phyloP scores from a whole-genome alignment of 805 yeast genomes.

The Candida jianshihensis region DNA sequence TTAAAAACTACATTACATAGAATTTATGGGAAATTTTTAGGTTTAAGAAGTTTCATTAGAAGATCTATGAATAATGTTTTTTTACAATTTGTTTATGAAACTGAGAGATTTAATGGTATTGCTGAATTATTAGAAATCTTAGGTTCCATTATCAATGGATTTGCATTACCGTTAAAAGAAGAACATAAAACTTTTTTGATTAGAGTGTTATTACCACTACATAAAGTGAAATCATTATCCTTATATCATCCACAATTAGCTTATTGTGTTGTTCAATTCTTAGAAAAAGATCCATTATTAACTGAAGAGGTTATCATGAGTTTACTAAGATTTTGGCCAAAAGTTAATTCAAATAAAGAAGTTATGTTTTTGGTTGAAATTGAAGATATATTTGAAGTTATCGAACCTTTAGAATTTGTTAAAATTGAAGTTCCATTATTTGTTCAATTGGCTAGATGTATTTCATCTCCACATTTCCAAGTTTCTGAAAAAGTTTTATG shows the following conservation, averaged over 20 bases:
- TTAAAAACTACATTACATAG: slow-evolving; percentile 92
- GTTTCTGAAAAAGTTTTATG: slow-evolving; percentile 92
- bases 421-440: slow-evolving; percentile 90
- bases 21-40: slow-evolving; percentile 90
- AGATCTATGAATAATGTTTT: slow-evolving; percentile 89
- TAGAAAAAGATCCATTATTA: slow-evolving; percentile 86
- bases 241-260: slow-evolving; percentile 95
- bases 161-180: slow-evolving; percentile 93
- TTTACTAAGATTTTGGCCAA: slow-evolving; percentile 91
- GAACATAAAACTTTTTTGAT: slow-evolving; percentile 90
- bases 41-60: slow-evolving; percentile 84
- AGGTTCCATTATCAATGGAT: slow-evolving; percentile 95
- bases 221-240: slow-evolving; percentile 82
- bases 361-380: slow-evolving; percentile 93
- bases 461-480: slow-evolving; percentile 93
- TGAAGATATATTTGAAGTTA: slow-evolving; percentile 93
- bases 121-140: slow-evolving; percentile 91
- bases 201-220: slow-evolving; percentile 84
- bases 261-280: slow-evolving; percentile 91
- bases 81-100: slow-evolving; percentile 88
- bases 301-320: slow-evolving; percentile 98
- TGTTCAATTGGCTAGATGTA: slow-evolving; percentile 90
- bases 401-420: slow-evolving; percentile 87
- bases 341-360: slow-evolving; percentile 89
- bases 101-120: slow-evolving; percentile 92